Evolutionary conservation across 805 yeast genomes (phyloP), one percentile per base, ranked within the genome.

Genomic region (Pichia rugopelliculosa): DNA sequence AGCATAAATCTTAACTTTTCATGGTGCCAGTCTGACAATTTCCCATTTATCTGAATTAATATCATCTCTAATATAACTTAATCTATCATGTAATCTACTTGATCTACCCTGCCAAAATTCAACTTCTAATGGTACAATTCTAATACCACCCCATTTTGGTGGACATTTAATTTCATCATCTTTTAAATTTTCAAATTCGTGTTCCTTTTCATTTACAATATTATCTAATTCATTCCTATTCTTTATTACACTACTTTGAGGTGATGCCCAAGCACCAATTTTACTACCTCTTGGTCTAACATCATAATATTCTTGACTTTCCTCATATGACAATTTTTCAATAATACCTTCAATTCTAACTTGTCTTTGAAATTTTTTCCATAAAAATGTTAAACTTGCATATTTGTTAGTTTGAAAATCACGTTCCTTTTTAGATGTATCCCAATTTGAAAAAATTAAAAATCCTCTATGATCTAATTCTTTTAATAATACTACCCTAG

Each of bases 101-200:
- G 76, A 73, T 53, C 99, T 80, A 17, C 99, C 99, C 69, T 93
- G 99, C 97, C 98, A 93, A 61, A 91, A 93, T 68, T 93, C 99
- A 55, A 91, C 76, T 61, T 88, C 96, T 41, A 87, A 68, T 6
- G 99, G 99, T 38, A 84, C 80, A 17, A 93, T 74, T 59, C 96
- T 75, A 43, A 93, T 62, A 0, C 99, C 99, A 46, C 98, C 99
- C 99, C 99, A 93, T 62, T 71, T 83, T 33, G 86, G 90, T 15
- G 99, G 99, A 54, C 95, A 84, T 25, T 95, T 95, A 39, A 93
- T 79, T 36, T 81, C 80, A 33, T 77, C 77, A 45, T 75, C 84
- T 36, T 55, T 53, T 9, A 53, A 36, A 37, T 74, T 80, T 53
- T 79, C 76, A 53, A 87, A 87, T 61, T 79, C 73, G 47, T 74